A percentile compares a stretch with the other conserved stretches of the same genome.
phyloP scores from a whole-genome alignment of 305 asterid genomes.

The Nicotiana rustica region DNA sequence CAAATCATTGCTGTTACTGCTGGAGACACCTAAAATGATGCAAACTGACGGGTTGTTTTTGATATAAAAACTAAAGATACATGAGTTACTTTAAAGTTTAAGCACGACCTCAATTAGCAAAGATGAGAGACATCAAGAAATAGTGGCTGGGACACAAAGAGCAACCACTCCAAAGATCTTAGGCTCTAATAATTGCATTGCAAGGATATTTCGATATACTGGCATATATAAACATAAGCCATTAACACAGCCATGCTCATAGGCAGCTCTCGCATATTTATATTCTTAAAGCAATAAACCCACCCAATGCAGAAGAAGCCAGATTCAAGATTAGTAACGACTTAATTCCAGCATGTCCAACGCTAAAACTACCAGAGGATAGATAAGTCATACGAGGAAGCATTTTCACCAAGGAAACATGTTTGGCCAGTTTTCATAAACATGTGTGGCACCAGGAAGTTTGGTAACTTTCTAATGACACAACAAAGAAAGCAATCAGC shows the following conservation, averaged over 20 bases:
- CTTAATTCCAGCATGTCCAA: constrained; percentile 16
- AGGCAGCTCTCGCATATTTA: neutral
- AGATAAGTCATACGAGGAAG: neutral
- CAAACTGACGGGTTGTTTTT: neutral
- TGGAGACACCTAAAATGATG: constrained; percentile 31
- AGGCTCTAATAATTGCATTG: constrained; percentile 13
- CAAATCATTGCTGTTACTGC: neutral
- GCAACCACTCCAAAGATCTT: neutral
- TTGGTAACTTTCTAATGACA: neutral
- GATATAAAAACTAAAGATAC: neutral
- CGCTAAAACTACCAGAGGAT: constrained; percentile 2
- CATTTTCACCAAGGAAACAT: neutral
- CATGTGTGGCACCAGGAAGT: constrained; percentile 15
- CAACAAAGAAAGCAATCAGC: constrained; percentile 30
- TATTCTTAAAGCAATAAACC: constrained; percentile 12
- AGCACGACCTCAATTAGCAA: constrained; percentile 9
- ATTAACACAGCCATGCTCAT: neutral
- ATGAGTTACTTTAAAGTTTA: constrained; percentile 10
- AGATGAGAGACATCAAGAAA: constrained; percentile 25
- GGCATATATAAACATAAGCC: neutral
- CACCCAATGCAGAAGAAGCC: constrained; percentile 9
- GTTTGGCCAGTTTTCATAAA: neutral
- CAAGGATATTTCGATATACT: neutral
- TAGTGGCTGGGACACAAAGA: constrained; percentile 1
- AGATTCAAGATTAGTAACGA: constrained; percentile 26